Base-by-base conservation (phyloP, 2,329 filamentous ascomycete species). In the Aspergillus transmontanensis region DNA sequence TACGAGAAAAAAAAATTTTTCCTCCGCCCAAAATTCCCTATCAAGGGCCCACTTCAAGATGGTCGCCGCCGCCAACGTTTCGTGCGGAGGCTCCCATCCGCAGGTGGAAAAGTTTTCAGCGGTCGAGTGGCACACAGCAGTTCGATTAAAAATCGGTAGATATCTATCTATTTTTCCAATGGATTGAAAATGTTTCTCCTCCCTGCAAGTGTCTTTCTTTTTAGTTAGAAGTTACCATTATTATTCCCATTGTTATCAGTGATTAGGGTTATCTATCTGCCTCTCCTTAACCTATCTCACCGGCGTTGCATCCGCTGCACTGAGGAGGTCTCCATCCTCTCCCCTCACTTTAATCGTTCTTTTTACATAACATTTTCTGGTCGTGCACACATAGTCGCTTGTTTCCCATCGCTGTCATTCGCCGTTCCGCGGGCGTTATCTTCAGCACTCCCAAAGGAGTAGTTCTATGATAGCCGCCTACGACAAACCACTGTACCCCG, bases 281-380 rank as follows among this genome's bases (percentile, higher is more conserved):
- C 48, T 51, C 48, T 32, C 19, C 7, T 50, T 26, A 50, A 28
- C 48, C 48, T 19, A 51, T 51, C 30, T 41, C 21, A 28, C 23
- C 61, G 63, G 56, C 59, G 67, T 70, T 68, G 60, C 64, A 67
- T 68, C 58, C 60, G 56, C 58, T 51, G 46, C 46, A 19, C 50
- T 34, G 28, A 58, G 50, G 59, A 57, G 43, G 57, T 45, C 55
- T 32, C 50, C 32, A 34, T 50, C 9, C 46, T 21, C 46, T 51
- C 26, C 48, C 51, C 59, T 63, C 55, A 58, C 57, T 53, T 59
- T 39, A 41, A 53, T 43, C 39, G 21, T 69, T 69, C 59, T 58
- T 68, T 67, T 72, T 72, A 73, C 71, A 65, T 71, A 73, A 72
- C 28, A 57, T 53, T 50, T 70, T 69, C 59, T 45, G 12, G 19